Evolutionary conservation across 306 rosid species (phyloP).

Genomic region (Lithocarpus polystachyus): DNA sequence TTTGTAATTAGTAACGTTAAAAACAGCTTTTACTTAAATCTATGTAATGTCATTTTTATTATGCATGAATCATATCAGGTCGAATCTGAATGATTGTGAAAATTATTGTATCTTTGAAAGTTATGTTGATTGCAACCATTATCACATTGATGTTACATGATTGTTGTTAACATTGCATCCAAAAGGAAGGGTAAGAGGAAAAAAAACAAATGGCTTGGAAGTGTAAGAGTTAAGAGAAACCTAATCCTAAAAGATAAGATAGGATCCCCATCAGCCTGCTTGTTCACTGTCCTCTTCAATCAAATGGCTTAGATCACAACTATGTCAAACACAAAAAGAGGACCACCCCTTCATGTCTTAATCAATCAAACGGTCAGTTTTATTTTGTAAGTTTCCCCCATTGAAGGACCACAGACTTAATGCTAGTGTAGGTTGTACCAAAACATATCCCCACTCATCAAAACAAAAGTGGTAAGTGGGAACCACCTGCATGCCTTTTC

Average conservation of each 20-base stretch:
- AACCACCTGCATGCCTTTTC: not conserved
- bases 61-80: too few relatives aligned
- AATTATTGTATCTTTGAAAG: too few relatives aligned
- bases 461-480: not conserved
- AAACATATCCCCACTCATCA: not conserved
- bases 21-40: too few relatives aligned
- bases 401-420: not conserved
- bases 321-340: not conserved
- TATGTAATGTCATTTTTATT: too few relatives aligned
- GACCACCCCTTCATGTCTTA: not conserved
- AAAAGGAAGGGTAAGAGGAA: not conserved
- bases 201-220: not conserved
- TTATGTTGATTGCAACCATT: too few relatives aligned
- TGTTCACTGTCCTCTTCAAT: not conserved
- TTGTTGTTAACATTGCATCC: not conserved
- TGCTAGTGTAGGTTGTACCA: not conserved
- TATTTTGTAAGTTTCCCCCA: not conserved
- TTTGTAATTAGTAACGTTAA: too few relatives aligned
- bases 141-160: not conserved
- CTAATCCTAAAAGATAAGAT: not conserved
- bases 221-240: not conserved
- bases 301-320: not conserved
- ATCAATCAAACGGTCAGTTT: not conserved
- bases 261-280: not conserved
- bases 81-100: too few relatives aligned